These are phyloP conservation scores for Aureobasidium vineae DNA, from an alignment of 2,329 filamentous ascomycete genomes.

Conservation along the genomic window DNA sequence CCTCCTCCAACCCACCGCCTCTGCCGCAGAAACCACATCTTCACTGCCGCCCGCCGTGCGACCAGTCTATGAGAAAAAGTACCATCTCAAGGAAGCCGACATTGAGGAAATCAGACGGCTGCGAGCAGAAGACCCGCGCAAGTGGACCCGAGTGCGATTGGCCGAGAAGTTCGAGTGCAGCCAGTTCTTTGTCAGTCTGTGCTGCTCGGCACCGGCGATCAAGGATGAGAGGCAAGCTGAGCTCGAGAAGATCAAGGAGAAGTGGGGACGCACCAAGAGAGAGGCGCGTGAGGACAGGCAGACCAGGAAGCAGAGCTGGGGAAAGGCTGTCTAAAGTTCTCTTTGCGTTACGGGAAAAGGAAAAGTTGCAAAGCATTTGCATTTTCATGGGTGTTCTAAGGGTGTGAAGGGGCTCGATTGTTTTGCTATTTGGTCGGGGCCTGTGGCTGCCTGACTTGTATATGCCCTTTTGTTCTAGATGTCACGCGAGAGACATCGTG, in stretches of 20 bases:
- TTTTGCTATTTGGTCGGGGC: not conserved
- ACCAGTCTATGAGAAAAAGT: constrained; percentile 56
- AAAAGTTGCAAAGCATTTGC: constrained; percentile 26
- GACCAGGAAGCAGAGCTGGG: constrained; percentile 61
- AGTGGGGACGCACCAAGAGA: constrained; percentile 60
- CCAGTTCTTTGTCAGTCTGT: constrained; percentile 61
- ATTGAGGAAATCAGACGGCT: constrained; percentile 60
- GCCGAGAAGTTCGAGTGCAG: constrained; percentile 64
- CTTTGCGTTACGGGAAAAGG: not conserved
- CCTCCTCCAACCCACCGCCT: constrained; percentile 30
- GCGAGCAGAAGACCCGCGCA: constrained; percentile 54
- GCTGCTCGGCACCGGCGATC: constrained; percentile 52
- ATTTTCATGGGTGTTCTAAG: constrained; percentile 24
- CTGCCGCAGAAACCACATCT: constrained; percentile 32
- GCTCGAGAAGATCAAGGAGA: constrained; percentile 55
- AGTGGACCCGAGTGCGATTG: constrained; percentile 59
- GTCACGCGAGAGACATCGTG: constrained; percentile 7
- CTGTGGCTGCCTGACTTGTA: constrained; percentile 7
- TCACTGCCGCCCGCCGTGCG: constrained; percentile 49
- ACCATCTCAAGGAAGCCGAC: constrained; percentile 58
- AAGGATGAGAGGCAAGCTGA: constrained; percentile 46
- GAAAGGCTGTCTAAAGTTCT: constrained; percentile 30
- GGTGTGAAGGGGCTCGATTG: not conserved
- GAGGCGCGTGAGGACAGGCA: constrained; percentile 61
- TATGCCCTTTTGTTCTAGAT: constrained; percentile 12